These are phyloP conservation scores for Aspergillus sclerotiicarbonarius DNA, from an alignment of 495 filamentous ascomycete genomes.

Conservation along the genomic window DNA sequence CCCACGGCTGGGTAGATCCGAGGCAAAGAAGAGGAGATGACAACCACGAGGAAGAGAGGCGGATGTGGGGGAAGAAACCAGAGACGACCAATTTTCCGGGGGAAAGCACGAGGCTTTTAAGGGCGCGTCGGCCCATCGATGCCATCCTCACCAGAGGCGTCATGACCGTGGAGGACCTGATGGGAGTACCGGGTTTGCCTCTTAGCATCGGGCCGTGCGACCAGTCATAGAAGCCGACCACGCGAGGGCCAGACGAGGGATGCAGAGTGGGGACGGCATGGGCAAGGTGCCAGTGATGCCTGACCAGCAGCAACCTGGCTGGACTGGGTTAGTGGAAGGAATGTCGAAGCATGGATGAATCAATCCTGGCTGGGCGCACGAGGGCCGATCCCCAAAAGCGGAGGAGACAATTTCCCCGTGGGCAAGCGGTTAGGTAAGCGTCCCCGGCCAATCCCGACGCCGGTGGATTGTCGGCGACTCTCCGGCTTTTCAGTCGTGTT, in stretches of 20 bases:
- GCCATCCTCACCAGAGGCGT: background rate
- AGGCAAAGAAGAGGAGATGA: background rate
- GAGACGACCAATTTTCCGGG: background rate
- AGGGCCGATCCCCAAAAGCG: background rate
- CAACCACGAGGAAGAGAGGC: constrained; percentile 4
- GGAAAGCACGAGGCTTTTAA: constrained; percentile 6
- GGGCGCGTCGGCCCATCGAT: background rate
- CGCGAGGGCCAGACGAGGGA: background rate
- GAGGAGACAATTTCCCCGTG: constrained; percentile 1
- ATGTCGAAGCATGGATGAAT: background rate
- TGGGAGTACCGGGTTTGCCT: background rate
- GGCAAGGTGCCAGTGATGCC: background rate
- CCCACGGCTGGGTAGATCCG: background rate
- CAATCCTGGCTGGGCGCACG: background rate
- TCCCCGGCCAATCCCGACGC: background rate
- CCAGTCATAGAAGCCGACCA: constrained; percentile 1
- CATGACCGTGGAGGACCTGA: background rate
- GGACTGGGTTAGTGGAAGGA: background rate
- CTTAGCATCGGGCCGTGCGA: background rate
- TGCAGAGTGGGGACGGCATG: constrained; percentile 1
- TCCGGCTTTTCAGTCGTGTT: constrained; percentile 2
- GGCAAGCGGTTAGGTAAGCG: constrained; percentile 1
- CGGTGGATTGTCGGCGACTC: constrained; percentile 11
- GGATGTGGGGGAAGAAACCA: background rate
- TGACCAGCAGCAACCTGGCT: background rate